Evolutionary conservation across 805 yeast genomes (phyloP).

Genomic region (Yamadazyma phyllophila): DNA sequence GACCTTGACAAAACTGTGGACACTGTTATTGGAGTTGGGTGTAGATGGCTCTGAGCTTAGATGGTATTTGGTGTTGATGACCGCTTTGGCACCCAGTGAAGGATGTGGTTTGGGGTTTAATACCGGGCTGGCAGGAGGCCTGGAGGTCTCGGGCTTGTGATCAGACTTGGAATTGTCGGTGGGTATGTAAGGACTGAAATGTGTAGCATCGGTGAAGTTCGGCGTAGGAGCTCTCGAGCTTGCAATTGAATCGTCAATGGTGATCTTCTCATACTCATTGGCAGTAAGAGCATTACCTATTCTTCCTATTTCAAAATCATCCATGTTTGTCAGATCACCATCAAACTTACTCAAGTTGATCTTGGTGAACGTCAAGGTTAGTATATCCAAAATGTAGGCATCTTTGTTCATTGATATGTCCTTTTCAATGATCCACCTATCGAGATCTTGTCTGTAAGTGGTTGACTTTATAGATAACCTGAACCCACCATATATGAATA

Average conservation of each 20-base stretch:
- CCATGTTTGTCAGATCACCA: conserved; percentile 8
- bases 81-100: conserved; percentile 6
- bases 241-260: conserved; percentile 8
- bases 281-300: conserved; percentile 33
- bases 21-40: conserved; percentile 8
- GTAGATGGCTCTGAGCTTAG: conserved; percentile 13
- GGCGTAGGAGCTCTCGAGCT: conserved; percentile 12
- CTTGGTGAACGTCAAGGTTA: conserved; percentile 48
- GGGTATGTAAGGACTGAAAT: conserved; percentile 15
- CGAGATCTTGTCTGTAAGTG: conserved; percentile 20
- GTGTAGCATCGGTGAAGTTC: conserved; percentile 8
- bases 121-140: conserved; percentile 4
- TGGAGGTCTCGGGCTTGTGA: neutral
- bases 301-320: conserved; percentile 23
- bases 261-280: conserved; percentile 17
- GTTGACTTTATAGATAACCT: conserved; percentile 30
- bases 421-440: conserved; percentile 40
- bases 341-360: conserved; percentile 22
- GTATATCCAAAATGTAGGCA: conserved; percentile 58
- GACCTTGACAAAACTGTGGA: conserved; percentile 6
- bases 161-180: neutral
- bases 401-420: conserved; percentile 48
- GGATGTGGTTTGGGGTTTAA: conserved; percentile 4
- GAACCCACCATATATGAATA: conserved; percentile 71
- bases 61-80: conserved; percentile 10